These are phyloP conservation scores for Punctularia strigosozonata DNA, from an alignment of 768 basidiomycete species.

Conservation along the genomic window DNA sequence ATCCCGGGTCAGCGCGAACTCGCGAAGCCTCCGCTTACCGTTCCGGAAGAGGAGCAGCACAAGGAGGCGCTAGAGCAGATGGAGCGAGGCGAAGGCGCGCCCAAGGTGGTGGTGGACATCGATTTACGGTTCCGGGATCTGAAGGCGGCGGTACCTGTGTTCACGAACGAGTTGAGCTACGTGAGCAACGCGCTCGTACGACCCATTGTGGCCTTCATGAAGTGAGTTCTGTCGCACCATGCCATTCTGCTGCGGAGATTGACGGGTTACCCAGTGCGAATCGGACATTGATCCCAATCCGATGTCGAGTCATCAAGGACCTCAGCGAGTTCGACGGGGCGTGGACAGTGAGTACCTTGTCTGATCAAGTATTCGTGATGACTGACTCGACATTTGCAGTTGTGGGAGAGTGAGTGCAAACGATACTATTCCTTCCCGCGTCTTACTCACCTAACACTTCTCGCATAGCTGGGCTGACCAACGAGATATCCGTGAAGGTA, in stretches of 20 bases:
- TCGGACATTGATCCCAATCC: constrained; percentile 88
- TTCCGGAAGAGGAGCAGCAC: constrained; percentile 37
- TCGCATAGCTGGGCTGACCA: constrained; percentile 77
- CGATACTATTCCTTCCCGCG: neutral
- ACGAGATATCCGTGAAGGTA: constrained; percentile 80
- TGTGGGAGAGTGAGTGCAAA: constrained; percentile 79
- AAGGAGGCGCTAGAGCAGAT: constrained; percentile 17
- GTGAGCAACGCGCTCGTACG: constrained; percentile 87
- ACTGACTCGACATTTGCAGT: constrained; percentile 28
- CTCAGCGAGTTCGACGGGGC: constrained; percentile 87
- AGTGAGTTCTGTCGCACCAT: constrained; percentile 39
- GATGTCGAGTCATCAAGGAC: constrained; percentile 77
- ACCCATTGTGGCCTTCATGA: constrained; percentile 98
- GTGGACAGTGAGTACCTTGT: constrained; percentile 66
- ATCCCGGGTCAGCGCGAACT: constrained; percentile 85
- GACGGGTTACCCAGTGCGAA: constrained; percentile 51
- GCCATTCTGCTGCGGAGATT: constrained; percentile 1
- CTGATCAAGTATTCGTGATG: constrained; percentile 1
- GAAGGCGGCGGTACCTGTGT: constrained; percentile 90
- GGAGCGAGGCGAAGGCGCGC: constrained; percentile 24
- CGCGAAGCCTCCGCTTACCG: constrained; percentile 74
- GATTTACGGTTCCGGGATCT: constrained; percentile 91
- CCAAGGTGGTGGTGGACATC: constrained; percentile 72
- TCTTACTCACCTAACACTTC: constrained; percentile 3
- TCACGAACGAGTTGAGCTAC: constrained; percentile 79